Percentiles rank a stretch among this genome's conserved stretches.
Conservation (phyloP, 306 rosid genomes). For the Abrus precatorius region DNA sequence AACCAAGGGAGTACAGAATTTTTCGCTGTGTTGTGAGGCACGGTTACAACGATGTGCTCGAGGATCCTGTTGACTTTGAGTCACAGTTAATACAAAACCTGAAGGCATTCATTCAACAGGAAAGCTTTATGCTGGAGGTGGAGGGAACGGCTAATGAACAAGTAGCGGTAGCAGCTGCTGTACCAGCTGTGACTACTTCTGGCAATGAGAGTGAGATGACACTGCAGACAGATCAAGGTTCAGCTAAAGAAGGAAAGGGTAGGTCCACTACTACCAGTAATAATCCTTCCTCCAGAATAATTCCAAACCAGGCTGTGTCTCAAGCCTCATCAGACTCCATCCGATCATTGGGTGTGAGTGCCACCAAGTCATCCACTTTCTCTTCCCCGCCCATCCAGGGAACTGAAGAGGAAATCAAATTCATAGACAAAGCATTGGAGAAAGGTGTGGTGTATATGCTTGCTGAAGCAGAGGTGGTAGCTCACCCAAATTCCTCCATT, state of each 20-base stretch:
- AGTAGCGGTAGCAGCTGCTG: not conserved
- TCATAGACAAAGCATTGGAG: conserved; percentile 66
- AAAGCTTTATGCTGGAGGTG: conserved; percentile 50
- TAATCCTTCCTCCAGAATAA: conserved; percentile 46
- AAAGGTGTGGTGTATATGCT: conserved; percentile 77
- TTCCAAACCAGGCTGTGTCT: conserved; percentile 18
- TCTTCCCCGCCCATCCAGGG: conserved; percentile 45
- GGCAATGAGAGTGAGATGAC: not conserved
- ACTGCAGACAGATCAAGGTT: not conserved
- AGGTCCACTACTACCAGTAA: not conserved
- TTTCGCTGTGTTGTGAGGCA: conserved; percentile 85
- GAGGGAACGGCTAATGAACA: conserved; percentile 27
- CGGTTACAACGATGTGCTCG: conserved; percentile 71
- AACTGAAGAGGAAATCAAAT: conserved; percentile 63
- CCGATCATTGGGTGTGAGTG: not conserved
- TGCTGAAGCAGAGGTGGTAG: conserved; percentile 80
- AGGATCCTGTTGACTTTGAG: conserved; percentile 66
- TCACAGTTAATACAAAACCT: conserved; percentile 62
- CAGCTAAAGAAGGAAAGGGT: not conserved
- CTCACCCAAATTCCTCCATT: conserved; percentile 67
- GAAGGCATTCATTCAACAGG: conserved; percentile 60
- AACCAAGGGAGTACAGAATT: conserved; percentile 65
- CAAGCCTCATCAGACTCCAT: conserved; percentile 44
- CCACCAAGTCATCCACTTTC: conserved; percentile 30
- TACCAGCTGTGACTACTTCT: too few relatives aligned